Base-by-base conservation (phyloP, 140 eudicot genomes). In the Ambrosia hybrid region DNA sequence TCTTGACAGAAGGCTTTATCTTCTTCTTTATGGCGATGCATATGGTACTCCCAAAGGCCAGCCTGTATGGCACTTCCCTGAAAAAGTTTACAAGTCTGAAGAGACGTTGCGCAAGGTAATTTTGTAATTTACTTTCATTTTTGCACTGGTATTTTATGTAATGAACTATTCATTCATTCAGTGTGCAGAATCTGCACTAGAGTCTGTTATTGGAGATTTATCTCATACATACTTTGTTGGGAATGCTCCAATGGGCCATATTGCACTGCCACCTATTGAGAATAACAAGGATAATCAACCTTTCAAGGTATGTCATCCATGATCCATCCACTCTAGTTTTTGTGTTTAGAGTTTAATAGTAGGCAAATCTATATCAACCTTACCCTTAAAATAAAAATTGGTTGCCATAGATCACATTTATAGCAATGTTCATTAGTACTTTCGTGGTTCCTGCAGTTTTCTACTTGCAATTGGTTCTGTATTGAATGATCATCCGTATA, bases 201-300 rank as follows among this genome's bases (percentile, higher is more conserved):
- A 85, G 66, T 88, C 97, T 36, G 91, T 90, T 58, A 72, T 90
- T 45, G 99, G 96, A 64, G 94, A 88, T 75, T 90, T 93, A 67
- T 68, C 88, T 14, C 80, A 88, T 75, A 90, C 99, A 51, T 93
- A 88, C 81, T 93, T 93, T 74, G 96, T 90, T 51, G 99, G 99
- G 75, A 93, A 93, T 80, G 96, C 99, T 58, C 97, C 99, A 51
- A 90, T 90, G 89, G 97, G 96, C 7, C 98, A 93, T 83, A 72
- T 82, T 64, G 84, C 78, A 34, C 52, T 71, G 49, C 86, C 74
- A 39, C 86, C 93, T 21, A 33, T 80, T 0, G 91, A 76, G 68
- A 71, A 75, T 13, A 63, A 56, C 26, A 39, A 76, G 49, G 82
- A 71, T 46, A 48, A 39, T 51, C 66, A 66, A 58, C 72, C 96